These are phyloP conservation scores for Coniophora puteana DNA, from an alignment of 1,284 basidiomycete species.

Conservation along the genomic window DNA sequence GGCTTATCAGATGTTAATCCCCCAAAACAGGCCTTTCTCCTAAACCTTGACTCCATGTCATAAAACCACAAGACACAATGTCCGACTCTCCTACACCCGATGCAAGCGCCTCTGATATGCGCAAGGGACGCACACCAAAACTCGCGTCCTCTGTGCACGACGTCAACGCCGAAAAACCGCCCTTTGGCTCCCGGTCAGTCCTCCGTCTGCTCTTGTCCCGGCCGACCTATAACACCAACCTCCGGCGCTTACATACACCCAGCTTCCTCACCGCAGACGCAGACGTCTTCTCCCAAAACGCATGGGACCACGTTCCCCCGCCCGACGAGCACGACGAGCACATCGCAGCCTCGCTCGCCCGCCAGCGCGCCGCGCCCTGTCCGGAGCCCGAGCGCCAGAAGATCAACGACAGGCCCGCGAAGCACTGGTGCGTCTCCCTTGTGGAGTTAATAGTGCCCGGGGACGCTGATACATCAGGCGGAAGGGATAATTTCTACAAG, in stretches of 20 bases:
- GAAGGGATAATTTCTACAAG: slow-evolving; percentile 90
- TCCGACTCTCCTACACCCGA: too few species aligned
- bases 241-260: slow-evolving; percentile 2
- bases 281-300: slow-evolving; percentile 75
- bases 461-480: slow-evolving; percentile 15
- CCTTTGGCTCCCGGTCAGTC: slow-evolving; percentile 65
- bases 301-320: slow-evolving; percentile 88
- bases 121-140: slow-evolving; percentile 27
- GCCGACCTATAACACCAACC: not conserved
- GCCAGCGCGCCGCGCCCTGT: slow-evolving; percentile 69
- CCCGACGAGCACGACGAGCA: slow-evolving; percentile 72
- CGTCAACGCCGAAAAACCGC: slow-evolving; percentile 50
- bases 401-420: slow-evolving; percentile 73
- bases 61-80: too few species aligned
- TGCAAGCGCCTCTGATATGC: too few species aligned
- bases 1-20: too few species aligned
- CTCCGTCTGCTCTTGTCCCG: not conserved
- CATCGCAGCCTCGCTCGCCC: slow-evolving; percentile 65
- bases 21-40: too few species aligned
- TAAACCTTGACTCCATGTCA: too few species aligned
- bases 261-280: slow-evolving; percentile 62
- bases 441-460: not conserved
- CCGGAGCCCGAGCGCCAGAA: slow-evolving; percentile 60
- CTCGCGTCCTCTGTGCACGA: slow-evolving; percentile 64
- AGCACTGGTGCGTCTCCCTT: slow-evolving; percentile 56